These are phyloP conservation scores for Umbelopsis vinacea DNA, from an alignment of 192 early-diverging fungal genomes.

Conservation along the genomic window DNA sequence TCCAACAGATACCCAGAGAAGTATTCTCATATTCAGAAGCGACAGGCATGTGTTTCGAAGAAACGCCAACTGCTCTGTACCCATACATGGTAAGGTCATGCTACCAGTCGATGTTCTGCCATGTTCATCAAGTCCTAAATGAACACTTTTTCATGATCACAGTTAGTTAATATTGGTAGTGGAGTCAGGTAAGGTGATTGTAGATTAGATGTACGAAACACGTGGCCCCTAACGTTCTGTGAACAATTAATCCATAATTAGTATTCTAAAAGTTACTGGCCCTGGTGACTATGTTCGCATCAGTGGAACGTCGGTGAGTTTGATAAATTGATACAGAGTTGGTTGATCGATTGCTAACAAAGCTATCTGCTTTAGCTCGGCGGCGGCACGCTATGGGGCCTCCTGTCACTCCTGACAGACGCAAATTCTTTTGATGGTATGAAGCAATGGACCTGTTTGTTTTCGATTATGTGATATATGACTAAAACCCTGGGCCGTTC, in stretches of 20 bases:
- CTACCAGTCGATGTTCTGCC: not conserved
- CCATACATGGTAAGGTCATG: constrained; percentile 77
- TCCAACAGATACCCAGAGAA: constrained; percentile 90
- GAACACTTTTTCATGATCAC: not conserved
- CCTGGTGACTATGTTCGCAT: constrained; percentile 87
- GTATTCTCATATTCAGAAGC: constrained; percentile 85
- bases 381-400: constrained; percentile 96
- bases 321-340: not conserved
- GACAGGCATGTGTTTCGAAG: constrained; percentile 66
- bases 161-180: constrained; percentile 96
- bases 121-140: no score
- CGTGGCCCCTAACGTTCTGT: not conserved
- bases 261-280: constrained; percentile 92
- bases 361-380: constrained; percentile 60
- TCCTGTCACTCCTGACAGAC: constrained; percentile 85
- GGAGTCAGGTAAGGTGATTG: constrained; percentile 71
- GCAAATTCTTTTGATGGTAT: constrained; percentile 89
- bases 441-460: no score
- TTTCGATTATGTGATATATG: not conserved
- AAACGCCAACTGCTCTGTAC: constrained; percentile 66
- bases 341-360: not conserved
- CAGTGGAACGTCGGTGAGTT: constrained; percentile 74
- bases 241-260: constrained; percentile 18
- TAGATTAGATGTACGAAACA: not conserved
- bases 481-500: not conserved